phyloP scores from a whole-genome alignment of 768 basidiomycete species.

The Kwoniella dendrophila region DNA sequence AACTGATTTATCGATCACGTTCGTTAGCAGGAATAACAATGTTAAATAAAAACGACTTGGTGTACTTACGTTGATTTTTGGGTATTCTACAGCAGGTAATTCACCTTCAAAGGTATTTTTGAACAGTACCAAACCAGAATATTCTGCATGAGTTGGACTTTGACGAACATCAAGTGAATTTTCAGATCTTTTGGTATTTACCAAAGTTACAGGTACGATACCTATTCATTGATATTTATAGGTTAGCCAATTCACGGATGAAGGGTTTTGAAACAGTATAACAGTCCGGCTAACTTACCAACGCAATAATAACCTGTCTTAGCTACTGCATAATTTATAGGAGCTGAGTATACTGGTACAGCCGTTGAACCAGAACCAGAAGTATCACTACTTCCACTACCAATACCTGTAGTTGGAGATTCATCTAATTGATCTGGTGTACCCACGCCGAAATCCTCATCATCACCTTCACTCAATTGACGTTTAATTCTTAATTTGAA shows the following conservation, averaged over 20 bases:
- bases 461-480: slow-evolving; percentile 19
- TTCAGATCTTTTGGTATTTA: slow-evolving; percentile 59
- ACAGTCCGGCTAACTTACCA: slow-evolving; percentile 62
- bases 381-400: not conserved
- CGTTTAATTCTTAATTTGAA: slow-evolving; percentile 11
- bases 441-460: too few relatives aligned
- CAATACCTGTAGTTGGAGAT: slow-evolving; percentile 4
- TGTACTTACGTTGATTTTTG: slow-evolving; percentile 82
- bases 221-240: slow-evolving; percentile 62
- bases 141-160: slow-evolving; percentile 73
- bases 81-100: slow-evolving; percentile 90
- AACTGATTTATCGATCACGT: slow-evolving; percentile 69
- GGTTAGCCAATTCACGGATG: not conserved
- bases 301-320: slow-evolving; percentile 96
- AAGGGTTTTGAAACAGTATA: not conserved
- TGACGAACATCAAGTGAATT: slow-evolving; percentile 45
- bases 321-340: slow-evolving; percentile 78
- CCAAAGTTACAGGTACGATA: slow-evolving; percentile 83
- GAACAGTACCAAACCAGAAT: slow-evolving; percentile 79
- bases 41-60: not conserved
- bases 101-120: slow-evolving; percentile 84
- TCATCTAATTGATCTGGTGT: slow-evolving; percentile 1
- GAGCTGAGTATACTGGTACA: slow-evolving; percentile 62
- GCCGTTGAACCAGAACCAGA: not conserved
- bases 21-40: not conserved